Percentiles rank a stretch among this genome's conserved stretches.
Conservation (phyloP, 2,329 filamentous ascomycete genomes). For the Elsinoe batatas region DNA sequence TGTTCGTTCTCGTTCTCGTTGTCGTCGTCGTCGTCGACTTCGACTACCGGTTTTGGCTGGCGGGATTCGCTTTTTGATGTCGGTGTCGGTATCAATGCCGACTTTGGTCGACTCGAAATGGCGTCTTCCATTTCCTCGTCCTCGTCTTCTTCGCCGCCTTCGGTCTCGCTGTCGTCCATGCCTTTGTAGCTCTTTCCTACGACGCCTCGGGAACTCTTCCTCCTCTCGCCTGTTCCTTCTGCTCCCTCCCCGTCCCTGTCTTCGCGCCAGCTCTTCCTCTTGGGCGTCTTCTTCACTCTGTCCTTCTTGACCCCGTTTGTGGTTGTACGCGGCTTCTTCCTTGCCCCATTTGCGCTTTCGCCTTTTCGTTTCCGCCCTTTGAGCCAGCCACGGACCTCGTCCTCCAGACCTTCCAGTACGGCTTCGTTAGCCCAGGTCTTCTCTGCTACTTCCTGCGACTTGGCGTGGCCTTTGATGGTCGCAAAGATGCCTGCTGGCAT, state of each 20-base stretch:
- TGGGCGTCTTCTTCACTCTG: constrained; percentile 27
- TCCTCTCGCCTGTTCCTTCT: constrained; percentile 31
- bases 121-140: constrained; percentile 21
- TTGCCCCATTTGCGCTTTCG: constrained; percentile 20
- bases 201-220: constrained; percentile 34
- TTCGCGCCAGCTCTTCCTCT: constrained; percentile 28
- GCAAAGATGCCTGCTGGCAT: constrained; percentile 72
- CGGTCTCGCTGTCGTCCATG: constrained; percentile 34
- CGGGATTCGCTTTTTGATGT: constrained; percentile 14
- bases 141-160: constrained; percentile 22
- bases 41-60: constrained; percentile 16
- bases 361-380: constrained; percentile 46
- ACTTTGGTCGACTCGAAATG: too few relatives aligned
- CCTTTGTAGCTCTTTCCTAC: constrained; percentile 37
- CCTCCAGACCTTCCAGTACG: constrained; percentile 60
- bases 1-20: constrained; percentile 14
- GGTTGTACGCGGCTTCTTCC: constrained; percentile 23
- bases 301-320: constrained; percentile 20
- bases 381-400: constrained; percentile 58
- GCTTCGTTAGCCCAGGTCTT: constrained; percentile 75
- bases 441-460: constrained; percentile 75
- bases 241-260: constrained; percentile 22
- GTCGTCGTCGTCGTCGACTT: constrained; percentile 4
- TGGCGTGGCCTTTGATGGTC: constrained; percentile 62
- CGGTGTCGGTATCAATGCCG: background rate